Base-by-base conservation (phyloP, 164 flowering plant genomes). In the Chimonanthus praecox region DNA sequence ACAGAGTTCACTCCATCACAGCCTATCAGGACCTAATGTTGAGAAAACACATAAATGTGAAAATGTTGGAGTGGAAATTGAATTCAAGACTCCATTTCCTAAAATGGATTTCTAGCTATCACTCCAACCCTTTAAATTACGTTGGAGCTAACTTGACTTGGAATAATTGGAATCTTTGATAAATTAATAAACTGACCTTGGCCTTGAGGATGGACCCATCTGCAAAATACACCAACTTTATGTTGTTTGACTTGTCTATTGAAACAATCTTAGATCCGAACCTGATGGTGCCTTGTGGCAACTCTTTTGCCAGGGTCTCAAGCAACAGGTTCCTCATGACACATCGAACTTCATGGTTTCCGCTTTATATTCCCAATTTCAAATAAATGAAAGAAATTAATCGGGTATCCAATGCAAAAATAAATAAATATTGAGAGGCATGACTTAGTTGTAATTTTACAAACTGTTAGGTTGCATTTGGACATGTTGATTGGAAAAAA, bases 241-340 rank as follows among this genome's bases (percentile, higher is more conserved):
- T 71, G 68, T 51, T 61, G 5, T 90, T 88, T 0, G 82, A 75
- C 67, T 84, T 79, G 70, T 88, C 85, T 58, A 88, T 81, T 2
- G 86, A 76, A 70, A 85, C 90, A 69, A 90, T 87, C 80, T 85
- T 87, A 16, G 94, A 88, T 5, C 87, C 85, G 76, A 72, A 88
- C 80, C 87, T 85, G 44, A 92, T 85, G 72, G 92, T 86, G 47
- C 87, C 92, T 18, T 13, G 63, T 9, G 97, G 96, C 45, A 92
- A 84, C n/a, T 87, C 92, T 47, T 69, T 81, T 54, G 20, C 86
- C 4, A 92, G 81, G 13, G 86, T 70, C 83, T 91, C 94, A 64
- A 89, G 54, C 77, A 92, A 66, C 5, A 75, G 51, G 64, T 75
- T 83, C 73, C 95, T 87, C 70, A 47, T 82, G 64, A 90, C 71